Conservation (phyloP, 768 basidiomycete species). For the Hydnum rufescens region DNA sequence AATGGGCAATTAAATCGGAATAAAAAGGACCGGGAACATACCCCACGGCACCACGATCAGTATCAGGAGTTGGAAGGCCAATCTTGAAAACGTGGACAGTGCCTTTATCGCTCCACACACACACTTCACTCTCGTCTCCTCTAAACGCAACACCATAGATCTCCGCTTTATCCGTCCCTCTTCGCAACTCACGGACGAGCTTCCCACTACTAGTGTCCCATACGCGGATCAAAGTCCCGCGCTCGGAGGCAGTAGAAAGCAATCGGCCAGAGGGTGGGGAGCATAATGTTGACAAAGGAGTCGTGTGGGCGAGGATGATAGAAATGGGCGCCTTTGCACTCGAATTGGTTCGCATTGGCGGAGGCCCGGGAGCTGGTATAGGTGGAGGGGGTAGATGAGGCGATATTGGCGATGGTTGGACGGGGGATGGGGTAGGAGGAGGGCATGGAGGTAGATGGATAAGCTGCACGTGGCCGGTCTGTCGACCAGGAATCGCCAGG, state of each 20-base stretch:
- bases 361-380: constrained; percentile 16
- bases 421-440: constrained; percentile 23
- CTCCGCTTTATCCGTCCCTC: constrained; percentile 77
- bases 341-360: constrained; percentile 22
- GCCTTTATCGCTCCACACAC: constrained; percentile 91
- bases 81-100: constrained; percentile 82
- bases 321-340: constrained; percentile 31
- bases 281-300: constrained; percentile 58
- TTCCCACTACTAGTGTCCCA: constrained; percentile 65
- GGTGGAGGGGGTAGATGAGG: constrained; percentile 35
- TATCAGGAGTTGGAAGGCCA: constrained; percentile 10
- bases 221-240: constrained; percentile 71
- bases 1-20: neutral
- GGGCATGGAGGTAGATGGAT: constrained; percentile 68
- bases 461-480: constrained; percentile 75
- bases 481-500: constrained; percentile 68
- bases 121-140: constrained; percentile 67
- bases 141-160: constrained; percentile 83
- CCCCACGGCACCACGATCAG: neutral
- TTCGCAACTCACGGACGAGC: constrained; percentile 56
- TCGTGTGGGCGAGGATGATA: constrained; percentile 69
- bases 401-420: constrained; percentile 10
- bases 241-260: constrained; percentile 64
- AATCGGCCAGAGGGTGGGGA: constrained; percentile 58
- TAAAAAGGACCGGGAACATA: no score